phyloP scores from a whole-genome alignment of 192 early-diverging fungal species.

The Fimicolochytrium jonesii region DNA sequence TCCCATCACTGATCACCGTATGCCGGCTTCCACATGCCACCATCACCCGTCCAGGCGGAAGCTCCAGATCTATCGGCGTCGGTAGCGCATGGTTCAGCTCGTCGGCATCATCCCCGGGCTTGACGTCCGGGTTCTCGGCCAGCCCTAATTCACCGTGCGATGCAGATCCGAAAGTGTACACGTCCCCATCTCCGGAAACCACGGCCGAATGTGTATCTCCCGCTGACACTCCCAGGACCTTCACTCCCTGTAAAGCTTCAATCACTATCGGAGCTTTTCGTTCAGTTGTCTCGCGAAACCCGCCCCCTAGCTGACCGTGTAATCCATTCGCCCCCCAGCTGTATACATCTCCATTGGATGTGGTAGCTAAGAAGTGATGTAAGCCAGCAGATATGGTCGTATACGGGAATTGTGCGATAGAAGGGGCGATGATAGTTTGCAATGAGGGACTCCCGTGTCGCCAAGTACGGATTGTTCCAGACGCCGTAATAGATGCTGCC shows the following conservation, averaged over 20 bases:
- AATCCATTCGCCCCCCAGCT: conserved; percentile 15
- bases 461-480: conserved; percentile 1
- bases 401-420: too few relatives aligned
- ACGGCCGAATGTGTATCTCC: conserved; percentile 23
- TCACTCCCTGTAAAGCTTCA: conserved; percentile 16
- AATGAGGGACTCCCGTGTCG: background rate
- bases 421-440: too few relatives aligned
- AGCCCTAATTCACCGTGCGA: conserved; percentile 5
- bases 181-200: conserved; percentile 13
- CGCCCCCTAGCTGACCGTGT: conserved; percentile 20
- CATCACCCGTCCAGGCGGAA: background rate
- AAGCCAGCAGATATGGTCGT: too few relatives aligned
- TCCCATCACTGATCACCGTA: conserved; percentile 3
- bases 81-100: conserved; percentile 20
- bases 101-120: too few relatives aligned
- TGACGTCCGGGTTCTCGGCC: background rate
- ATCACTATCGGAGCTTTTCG: background rate
- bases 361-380: conserved; percentile 10
- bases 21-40: conserved; percentile 9
- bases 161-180: conserved; percentile 21
- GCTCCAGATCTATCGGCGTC: conserved; percentile 5
- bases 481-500: background rate
- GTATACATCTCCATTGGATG: background rate
- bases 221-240: background rate
- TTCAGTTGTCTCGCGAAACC: background rate